Evolutionary conservation across 2,329 filamentous ascomycete species (phyloP).

Genomic region (Botrytis squamosa): DNA sequence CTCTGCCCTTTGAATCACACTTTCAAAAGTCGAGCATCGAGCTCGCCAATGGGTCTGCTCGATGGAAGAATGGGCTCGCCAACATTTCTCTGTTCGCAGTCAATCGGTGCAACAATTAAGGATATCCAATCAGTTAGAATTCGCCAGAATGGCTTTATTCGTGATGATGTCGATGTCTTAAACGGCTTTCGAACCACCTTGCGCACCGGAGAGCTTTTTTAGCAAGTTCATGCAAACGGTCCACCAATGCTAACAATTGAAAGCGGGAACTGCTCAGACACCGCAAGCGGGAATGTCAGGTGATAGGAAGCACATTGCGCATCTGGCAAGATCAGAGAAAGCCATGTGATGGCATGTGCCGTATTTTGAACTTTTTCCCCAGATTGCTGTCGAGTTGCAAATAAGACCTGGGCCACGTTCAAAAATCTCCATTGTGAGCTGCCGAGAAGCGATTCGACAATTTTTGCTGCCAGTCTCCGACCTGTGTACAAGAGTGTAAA

Average conservation of each 20-base stretch:
- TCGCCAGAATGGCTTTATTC: constrained; percentile 19
- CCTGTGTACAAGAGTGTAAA: too few species aligned
- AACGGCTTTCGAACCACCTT: constrained; percentile 1
- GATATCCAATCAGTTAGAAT: constrained; percentile 26
- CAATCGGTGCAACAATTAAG: constrained; percentile 26
- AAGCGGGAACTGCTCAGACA: not conserved
- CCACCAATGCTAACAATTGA: not conserved
- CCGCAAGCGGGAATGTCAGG: not conserved
- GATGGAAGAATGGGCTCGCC: not conserved
- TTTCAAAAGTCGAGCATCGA: too few species aligned
- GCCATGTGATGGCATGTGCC: not conserved
- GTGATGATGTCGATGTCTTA: not conserved
- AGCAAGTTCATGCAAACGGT: not conserved
- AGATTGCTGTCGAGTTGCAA: not conserved
- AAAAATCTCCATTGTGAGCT: not conserved
- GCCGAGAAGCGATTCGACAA: not conserved
- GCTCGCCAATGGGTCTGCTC: too few species aligned
- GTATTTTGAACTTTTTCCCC: not conserved
- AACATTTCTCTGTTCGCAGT: not conserved
- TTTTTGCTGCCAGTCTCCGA: too few species aligned
- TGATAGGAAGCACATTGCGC: not conserved
- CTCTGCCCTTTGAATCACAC: too few species aligned
- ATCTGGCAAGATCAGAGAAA: not conserved
- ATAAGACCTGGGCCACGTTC: not conserved
- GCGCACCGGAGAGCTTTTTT: not conserved